Evolutionary conservation across 2,329 filamentous ascomycete species (phyloP).

Genomic region (Cryphonectria radicalis): DNA sequence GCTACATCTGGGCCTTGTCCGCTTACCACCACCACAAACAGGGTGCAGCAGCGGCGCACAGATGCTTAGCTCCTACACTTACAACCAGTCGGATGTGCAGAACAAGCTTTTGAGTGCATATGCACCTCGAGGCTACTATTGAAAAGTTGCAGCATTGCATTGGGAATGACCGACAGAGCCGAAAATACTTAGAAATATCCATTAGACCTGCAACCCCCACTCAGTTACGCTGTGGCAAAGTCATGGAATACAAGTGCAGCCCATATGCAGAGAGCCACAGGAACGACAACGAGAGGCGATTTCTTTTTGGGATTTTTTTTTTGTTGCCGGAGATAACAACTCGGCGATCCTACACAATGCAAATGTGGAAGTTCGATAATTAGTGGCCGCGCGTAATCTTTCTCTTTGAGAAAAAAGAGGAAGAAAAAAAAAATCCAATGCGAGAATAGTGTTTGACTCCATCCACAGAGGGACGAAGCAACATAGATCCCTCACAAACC

Average conservation of each 20-base stretch:
- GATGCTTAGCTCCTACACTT: background rate
- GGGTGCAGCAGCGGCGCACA: background rate
- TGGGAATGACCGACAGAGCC: background rate
- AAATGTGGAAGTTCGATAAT: background rate
- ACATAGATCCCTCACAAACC: background rate
- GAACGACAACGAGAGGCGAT: background rate
- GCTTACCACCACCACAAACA: background rate
- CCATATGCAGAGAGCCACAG: background rate
- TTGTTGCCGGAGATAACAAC: background rate
- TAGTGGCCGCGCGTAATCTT: background rate
- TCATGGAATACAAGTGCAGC: background rate
- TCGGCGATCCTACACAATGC: background rate
- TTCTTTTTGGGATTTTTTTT: background rate
- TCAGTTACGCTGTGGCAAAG: background rate
- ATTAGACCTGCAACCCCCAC: background rate
- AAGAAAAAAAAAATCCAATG: background rate
- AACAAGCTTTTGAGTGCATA: constrained; percentile 2
- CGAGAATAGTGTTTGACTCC: background rate
- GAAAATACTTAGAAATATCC: background rate
- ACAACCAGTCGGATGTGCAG: background rate
- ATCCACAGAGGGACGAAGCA: background rate
- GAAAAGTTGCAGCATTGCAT: background rate
- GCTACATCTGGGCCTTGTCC: background rate
- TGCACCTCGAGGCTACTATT: background rate
- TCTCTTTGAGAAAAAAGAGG: background rate